Evolutionary conservation across 768 basidiomycete species (phyloP).

Genomic region (Amanita jacksonii): DNA sequence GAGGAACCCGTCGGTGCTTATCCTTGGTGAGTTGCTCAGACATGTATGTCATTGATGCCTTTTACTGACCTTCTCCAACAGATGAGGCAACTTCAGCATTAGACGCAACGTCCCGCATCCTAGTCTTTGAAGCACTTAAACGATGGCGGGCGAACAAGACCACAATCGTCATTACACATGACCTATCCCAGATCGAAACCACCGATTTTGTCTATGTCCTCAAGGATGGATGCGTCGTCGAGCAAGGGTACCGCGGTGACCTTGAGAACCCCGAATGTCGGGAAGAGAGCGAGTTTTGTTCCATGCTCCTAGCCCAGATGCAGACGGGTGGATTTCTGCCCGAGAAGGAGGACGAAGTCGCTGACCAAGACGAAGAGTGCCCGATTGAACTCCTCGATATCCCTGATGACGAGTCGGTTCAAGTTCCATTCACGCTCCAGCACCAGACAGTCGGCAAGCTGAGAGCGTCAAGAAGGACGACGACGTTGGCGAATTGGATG

Average conservation of each 20-base stretch:
- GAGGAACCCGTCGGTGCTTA: constrained; percentile 78
- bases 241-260: constrained; percentile 82
- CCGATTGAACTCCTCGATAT: constrained; percentile 14
- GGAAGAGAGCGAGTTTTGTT: constrained; percentile 55
- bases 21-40: constrained; percentile 61
- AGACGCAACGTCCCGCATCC: constrained; percentile 77
- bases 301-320: constrained; percentile 53
- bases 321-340: constrained; percentile 42
- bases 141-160: constrained; percentile 70
- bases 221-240: constrained; percentile 67
- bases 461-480: constrained; percentile 38
- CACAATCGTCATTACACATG: constrained; percentile 93
- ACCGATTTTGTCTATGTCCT: constrained; percentile 92
- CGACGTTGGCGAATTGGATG: constrained; percentile 72
- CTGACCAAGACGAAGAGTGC: not conserved
- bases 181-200: constrained; percentile 69
- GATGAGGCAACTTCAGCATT: constrained; percentile 80
- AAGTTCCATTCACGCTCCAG: constrained; percentile 20
- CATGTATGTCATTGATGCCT: not conserved
- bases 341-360: constrained; percentile 22
- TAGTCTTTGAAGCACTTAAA: constrained; percentile 68
- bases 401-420: constrained; percentile 32
- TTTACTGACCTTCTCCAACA: constrained; percentile 32
- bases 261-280: constrained; percentile 37
- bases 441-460: constrained; percentile 31